A percentile compares a stretch with the other conserved stretches of the same genome.
These are phyloP conservation scores for Thielaviopsis populi DNA, from an alignment of 2,329 filamentous ascomycete genomes.

Conservation along the genomic window DNA sequence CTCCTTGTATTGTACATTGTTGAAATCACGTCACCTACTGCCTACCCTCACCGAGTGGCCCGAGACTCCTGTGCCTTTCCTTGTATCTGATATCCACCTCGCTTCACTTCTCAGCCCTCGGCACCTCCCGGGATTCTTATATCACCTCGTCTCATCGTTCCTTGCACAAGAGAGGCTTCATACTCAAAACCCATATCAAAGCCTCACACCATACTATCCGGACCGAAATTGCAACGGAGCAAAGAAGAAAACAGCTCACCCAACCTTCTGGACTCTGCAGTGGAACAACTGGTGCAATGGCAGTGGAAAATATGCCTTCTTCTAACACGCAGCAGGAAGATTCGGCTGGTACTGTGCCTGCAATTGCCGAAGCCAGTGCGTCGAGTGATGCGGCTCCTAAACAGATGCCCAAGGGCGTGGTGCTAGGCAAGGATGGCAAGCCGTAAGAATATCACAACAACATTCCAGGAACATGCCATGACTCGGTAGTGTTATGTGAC, in stretches of 20 bases:
- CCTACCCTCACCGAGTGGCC: no score
- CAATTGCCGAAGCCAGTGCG: constrained; percentile 1
- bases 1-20: no score
- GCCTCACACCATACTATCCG: background rate
- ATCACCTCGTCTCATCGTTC: background rate
- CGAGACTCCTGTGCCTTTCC: no score
- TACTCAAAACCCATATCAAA: background rate
- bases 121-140: background rate
- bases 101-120: background rate
- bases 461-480: background rate
- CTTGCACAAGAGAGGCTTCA: background rate
- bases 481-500: background rate
- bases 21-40: no score
- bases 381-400: constrained; percentile 27
- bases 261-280: background rate
- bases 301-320: background rate
- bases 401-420: constrained; percentile 53
- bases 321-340: background rate
- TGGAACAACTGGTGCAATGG: background rate
- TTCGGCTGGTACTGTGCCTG: background rate
- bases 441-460: constrained; percentile 41
- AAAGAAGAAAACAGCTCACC: background rate
- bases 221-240: background rate
- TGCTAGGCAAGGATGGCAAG: constrained; percentile 69
- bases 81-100: no score